A percentile compares a stretch with the other conserved stretches of the same genome.
phyloP scores from a whole-genome alignment of 306 rosid species.

The Lupinus albus region DNA sequence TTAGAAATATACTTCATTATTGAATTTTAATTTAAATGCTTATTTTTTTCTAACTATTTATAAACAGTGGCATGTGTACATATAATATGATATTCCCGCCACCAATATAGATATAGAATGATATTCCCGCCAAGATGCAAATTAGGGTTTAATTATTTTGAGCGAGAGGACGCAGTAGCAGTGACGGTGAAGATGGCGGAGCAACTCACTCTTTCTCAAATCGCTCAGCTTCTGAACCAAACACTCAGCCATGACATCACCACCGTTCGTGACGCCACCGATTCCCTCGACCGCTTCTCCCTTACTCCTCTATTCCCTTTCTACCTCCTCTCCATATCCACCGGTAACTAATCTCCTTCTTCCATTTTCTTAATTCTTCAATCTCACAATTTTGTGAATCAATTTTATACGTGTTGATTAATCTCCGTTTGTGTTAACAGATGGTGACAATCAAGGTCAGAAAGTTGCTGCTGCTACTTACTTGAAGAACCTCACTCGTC shows the following conservation, averaged over 20 bases:
- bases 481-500: slow-evolving; percentile 73
- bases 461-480: slow-evolving; percentile 76
- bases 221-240: slow-evolving; percentile 56
- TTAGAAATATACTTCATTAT: no score
- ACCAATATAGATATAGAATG: no score
- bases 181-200: slow-evolving; percentile 44
- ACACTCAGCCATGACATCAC: slow-evolving; percentile 62
- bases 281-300: slow-evolving; percentile 65
- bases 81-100: no score
- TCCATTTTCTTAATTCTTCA: background rate
- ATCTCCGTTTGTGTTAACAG: slow-evolving; percentile 35
- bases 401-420: no score
- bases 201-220: slow-evolving; percentile 56
- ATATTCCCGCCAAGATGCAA: slow-evolving; percentile 66
- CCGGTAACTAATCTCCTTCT: slow-evolving; percentile 45
- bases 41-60: no score
- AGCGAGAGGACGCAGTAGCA: background rate
- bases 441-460: slow-evolving; percentile 65
- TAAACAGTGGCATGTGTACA: no score
- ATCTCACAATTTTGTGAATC: background rate
- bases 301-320: slow-evolving; percentile 59
- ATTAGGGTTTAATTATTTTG: slow-evolving; percentile 53
- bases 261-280: slow-evolving; percentile 58
- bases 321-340: slow-evolving; percentile 60
- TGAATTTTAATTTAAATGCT: no score